phyloP scores from a whole-genome alignment of 768 basidiomycete genomes.

The Tricholoma sp. region DNA sequence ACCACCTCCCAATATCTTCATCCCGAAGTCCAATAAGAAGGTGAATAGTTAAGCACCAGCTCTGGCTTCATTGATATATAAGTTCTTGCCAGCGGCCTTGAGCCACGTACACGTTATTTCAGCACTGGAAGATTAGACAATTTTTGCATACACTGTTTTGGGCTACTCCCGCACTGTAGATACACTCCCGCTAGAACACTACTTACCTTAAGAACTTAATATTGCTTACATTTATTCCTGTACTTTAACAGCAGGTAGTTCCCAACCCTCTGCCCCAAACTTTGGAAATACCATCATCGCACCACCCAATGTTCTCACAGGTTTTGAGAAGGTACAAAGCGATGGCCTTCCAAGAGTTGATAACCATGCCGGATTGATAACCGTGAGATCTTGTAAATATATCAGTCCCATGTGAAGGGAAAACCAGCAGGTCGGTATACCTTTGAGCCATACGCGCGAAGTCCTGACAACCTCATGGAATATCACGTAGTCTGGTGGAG shows the following conservation, averaged over 20 bases:
- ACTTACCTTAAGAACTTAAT: conserved; percentile 5
- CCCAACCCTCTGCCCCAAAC: conserved; percentile 85
- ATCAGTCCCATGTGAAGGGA: not conserved
- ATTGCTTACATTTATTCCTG: conserved; percentile 15
- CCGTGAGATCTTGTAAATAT: conserved; percentile 58
- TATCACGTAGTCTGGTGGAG: conserved; percentile 84
- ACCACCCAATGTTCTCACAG: conserved; percentile 63
- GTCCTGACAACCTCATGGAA: conserved; percentile 82
- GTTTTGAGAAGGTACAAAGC: conserved; percentile 88
- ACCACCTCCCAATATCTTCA: conserved; percentile 45
- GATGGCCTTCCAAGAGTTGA: conserved; percentile 71
- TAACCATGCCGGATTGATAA: conserved; percentile 87
- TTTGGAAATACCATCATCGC: conserved; percentile 72
- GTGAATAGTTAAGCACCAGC: conserved; percentile 2
- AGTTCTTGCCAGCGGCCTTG: conserved; percentile 3
- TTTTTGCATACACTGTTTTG: not conserved
- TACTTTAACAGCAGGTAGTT: conserved; percentile 69
- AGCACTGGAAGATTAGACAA: conserved; percentile 2
- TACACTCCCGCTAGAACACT: not conserved
- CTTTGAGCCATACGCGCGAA: conserved; percentile 73
- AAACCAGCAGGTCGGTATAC: conserved; percentile 28
- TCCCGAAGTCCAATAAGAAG: conserved; percentile 47
- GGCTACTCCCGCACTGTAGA: not conserved
- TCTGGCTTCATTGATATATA: not conserved
- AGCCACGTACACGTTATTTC: not conserved